Evolutionary conservation across 192 early-diverging fungal species (phyloP).

Genomic region (Chytriomyces confervae): DNA sequence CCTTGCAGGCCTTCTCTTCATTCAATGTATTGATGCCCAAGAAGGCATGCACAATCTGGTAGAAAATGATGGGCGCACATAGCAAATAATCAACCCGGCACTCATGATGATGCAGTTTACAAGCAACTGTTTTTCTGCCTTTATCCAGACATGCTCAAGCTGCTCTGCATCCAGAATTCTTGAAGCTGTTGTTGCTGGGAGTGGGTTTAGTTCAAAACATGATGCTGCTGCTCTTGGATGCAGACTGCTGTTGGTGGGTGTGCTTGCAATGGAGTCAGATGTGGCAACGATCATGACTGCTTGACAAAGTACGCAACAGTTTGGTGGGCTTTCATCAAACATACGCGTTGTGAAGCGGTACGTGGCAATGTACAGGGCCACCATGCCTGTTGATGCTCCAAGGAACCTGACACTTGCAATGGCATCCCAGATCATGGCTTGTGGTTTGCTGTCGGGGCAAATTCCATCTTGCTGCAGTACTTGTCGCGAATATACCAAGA

Average conservation of each 20-base stretch:
- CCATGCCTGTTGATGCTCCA: background rate
- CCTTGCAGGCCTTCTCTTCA: background rate
- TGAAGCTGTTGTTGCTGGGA: background rate
- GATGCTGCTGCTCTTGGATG: background rate
- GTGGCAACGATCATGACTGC: too few relatives aligned
- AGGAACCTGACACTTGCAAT: background rate
- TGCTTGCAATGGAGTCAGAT: too few relatives aligned
- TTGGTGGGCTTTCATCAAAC: conserved; percentile 26
- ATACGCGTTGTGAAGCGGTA: conserved; percentile 24
- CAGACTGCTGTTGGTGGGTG: too few relatives aligned
- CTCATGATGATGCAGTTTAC: conserved; percentile 8
- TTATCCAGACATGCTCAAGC: background rate
- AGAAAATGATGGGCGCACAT: conserved; percentile 18
- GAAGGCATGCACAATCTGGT: background rate
- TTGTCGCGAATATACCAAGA: conserved; percentile 8
- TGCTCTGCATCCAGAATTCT: background rate
- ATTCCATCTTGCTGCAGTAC: background rate
- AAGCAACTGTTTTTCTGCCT: conserved; percentile 13
- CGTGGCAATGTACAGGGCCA: conserved; percentile 19
- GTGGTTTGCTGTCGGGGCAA: conserved; percentile 15
- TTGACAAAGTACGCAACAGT: conserved; percentile 12
- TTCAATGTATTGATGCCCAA: background rate
- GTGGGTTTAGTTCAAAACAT: background rate
- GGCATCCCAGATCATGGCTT: background rate
- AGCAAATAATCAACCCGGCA: background rate